These are phyloP conservation scores for Lentinula sp. DNA, from an alignment of 768 basidiomycete genomes.

Conservation along the genomic window DNA sequence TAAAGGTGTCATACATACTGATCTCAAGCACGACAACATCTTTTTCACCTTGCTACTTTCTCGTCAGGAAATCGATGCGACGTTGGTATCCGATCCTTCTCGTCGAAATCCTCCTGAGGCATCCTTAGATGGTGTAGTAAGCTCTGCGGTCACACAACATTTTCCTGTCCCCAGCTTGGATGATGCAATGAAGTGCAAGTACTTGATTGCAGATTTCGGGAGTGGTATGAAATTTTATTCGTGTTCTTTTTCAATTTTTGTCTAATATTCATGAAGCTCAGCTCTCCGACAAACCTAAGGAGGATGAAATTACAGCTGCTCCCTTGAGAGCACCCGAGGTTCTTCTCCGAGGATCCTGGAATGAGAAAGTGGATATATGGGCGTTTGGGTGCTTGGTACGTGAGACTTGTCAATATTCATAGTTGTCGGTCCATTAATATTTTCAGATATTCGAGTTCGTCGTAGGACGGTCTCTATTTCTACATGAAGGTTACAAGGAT, in stretches of 20 bases:
- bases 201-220: conserved; percentile 10
- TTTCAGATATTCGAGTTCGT: conserved; percentile 9
- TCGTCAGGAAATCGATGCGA: background rate
- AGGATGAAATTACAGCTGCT: background rate
- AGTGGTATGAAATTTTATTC: conserved; percentile 1
- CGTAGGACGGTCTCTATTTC: conserved; percentile 5
- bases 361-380: conserved; percentile 13
- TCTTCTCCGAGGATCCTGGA: conserved; percentile 8
- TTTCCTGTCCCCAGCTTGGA: conserved; percentile 7
- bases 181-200: conserved; percentile 1
- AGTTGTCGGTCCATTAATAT: too few relatives aligned
- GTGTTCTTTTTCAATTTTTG: background rate
- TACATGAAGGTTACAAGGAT: background rate
- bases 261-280: conserved; percentile 5
- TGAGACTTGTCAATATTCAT: background rate
- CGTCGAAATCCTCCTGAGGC: conserved; percentile 7
- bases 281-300: background rate
- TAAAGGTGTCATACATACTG: conserved; percentile 9
- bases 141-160: conserved; percentile 9
- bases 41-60: conserved; percentile 1
- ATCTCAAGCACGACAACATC: conserved; percentile 12
- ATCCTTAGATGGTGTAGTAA: conserved; percentile 3
- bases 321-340: conserved; percentile 11
- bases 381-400: conserved; percentile 13
- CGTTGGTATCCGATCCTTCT: conserved; percentile 2